Evolutionary conservation across 257 asterid genomes (phyloP), one percentile per base, ranked within the genome.

Genomic region (Petrea volubilis): DNA sequence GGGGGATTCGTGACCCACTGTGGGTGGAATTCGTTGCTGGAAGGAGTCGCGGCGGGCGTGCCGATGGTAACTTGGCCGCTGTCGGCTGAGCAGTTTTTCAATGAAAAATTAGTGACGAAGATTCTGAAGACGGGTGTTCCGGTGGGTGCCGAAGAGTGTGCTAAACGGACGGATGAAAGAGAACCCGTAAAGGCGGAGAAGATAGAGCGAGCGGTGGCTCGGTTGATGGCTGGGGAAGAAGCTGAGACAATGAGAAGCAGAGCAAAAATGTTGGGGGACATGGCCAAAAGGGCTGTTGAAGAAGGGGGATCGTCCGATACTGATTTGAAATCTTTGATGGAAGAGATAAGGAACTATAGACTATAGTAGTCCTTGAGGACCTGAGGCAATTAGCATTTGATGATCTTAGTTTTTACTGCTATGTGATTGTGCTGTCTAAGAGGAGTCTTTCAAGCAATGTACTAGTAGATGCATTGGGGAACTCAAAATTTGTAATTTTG

Each of bases 11-110:
- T 83, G 4, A 78, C 85, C 2, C 87, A 83, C 69, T 83, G 83
- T 3, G 87, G 87, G 27, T 83, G 85, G 85, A 83, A 80, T 38
- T 78, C 84, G 3, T 0, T 78, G 77, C 67, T 76, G 0, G 85
- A 80, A 27, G 82, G 82, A 31, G 72, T 80, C 21, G 46, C 69
- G 3, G 71, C 79, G 1, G 88, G 88, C 0, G 75, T 78, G 8
- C 84, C 88, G 6, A 80, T 80, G 84, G 75, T 76, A 23, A 78
- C 88, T 1, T 83, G 88, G 86, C 88, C 88, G 2, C 64, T 78
- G 0, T 80, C 78, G 3, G 74, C 77, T 0, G 88, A 84, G 75
- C 86, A 81, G 25, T 81, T 84, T 46, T 71, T 33, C 23, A 81
- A 81, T 14, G 86, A 84, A 36, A 80, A 72, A 49, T 46, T 78